These are phyloP conservation scores for Hura crepitans DNA, from an alignment of 441 rosid species.

Conservation along the genomic window DNA sequence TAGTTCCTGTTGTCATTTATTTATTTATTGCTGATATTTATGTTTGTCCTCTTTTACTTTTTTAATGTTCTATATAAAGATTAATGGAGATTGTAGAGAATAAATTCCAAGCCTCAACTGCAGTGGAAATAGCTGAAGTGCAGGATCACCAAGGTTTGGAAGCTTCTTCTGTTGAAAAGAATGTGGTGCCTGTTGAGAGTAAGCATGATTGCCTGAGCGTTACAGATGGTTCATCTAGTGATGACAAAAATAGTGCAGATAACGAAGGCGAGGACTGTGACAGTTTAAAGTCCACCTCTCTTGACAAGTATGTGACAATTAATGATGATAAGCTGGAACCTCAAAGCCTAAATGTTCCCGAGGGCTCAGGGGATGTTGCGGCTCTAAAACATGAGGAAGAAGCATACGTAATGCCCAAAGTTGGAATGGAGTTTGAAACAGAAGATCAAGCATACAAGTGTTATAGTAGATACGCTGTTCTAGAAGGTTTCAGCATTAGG, in stretches of 20 bases:
- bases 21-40: not conserved
- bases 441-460: slow-evolving; percentile 32
- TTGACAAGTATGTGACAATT: slow-evolving; percentile 20
- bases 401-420: slow-evolving; percentile 23
- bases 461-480: slow-evolving; percentile 33
- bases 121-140: not conserved
- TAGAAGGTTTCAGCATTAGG: slow-evolving; percentile 36
- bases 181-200: not conserved
- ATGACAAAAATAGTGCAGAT: slow-evolving; percentile 10
- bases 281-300: slow-evolving; percentile 16
- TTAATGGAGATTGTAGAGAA: slow-evolving; percentile 9
- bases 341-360: slow-evolving; percentile 13
- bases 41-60: too few species aligned
- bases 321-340: slow-evolving; percentile 18
- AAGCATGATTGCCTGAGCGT: not conserved
- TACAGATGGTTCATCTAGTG: not conserved
- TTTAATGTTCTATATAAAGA: not conserved
- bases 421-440: slow-evolving; percentile 35
- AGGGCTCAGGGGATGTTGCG: slow-evolving; percentile 2
- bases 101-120: slow-evolving; percentile 3
- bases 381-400: slow-evolving; percentile 18
- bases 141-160: not conserved
- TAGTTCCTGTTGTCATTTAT: not conserved
- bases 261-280: slow-evolving; percentile 16
- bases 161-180: not conserved